A percentile compares a stretch with the other conserved stretches of the same genome.
phyloP scores from a whole-genome alignment of 1,139 yeast species.

The Protomyces pachydermus region DNA sequence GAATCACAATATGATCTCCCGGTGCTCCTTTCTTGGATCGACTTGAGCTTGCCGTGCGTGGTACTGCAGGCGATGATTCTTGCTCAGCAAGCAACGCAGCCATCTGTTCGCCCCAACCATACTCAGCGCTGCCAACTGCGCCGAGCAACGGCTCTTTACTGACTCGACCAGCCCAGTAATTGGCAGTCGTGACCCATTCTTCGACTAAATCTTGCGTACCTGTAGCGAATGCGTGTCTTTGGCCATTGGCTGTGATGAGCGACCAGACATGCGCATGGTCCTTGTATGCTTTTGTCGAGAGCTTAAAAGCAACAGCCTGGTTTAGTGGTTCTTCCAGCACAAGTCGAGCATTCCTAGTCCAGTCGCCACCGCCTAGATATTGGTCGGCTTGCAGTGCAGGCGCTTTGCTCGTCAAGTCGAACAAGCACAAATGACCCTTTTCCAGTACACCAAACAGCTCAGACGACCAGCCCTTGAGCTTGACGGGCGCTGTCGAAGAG shows the following conservation, averaged over 20 bases:
- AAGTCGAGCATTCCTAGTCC: conserved; percentile 47
- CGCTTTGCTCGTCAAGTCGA: conserved; percentile 35
- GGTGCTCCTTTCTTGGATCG: conserved; percentile 29
- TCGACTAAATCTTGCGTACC: conserved; percentile 65
- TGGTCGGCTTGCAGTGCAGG: conserved; percentile 18
- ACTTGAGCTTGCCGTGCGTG: not conserved
- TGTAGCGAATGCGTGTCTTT: conserved; percentile 43
- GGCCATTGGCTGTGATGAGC: conserved; percentile 40
- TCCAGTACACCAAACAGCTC: conserved; percentile 39
- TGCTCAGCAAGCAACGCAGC: not conserved
- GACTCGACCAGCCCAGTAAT: conserved; percentile 84
- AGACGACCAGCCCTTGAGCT: conserved; percentile 36
- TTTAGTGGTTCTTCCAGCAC: conserved; percentile 38
- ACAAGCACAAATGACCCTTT: conserved; percentile 39
- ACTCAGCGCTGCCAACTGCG: conserved; percentile 67
- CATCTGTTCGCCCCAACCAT: conserved; percentile 60
- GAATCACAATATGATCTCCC: conserved; percentile 36
- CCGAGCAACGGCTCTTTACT: conserved; percentile 67
- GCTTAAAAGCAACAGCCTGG: conserved; percentile 37
- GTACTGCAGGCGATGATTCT: not conserved
- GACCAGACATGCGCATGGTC: conserved; percentile 36
- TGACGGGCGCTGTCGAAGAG: conserved; percentile 16
- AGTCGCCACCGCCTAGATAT: conserved; percentile 59
- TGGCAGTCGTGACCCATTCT: conserved; percentile 70
- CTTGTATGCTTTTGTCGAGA: conserved; percentile 31